phyloP scores from a whole-genome alignment of 306 rosid genomes.

The Acacia crassicarpa region DNA sequence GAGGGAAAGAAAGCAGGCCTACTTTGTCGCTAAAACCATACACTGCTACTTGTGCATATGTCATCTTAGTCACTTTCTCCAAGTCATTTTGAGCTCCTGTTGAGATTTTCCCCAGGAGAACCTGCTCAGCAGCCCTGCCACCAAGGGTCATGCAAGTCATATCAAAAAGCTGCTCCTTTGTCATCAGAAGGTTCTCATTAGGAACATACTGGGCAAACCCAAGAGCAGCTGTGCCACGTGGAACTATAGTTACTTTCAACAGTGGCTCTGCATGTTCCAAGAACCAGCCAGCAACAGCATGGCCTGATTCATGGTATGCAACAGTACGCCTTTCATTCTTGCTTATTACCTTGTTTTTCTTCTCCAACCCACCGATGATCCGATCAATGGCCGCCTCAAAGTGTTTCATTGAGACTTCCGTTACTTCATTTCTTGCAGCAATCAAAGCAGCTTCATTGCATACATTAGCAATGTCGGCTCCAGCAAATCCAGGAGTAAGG shows the following conservation, averaged over 20 bases:
- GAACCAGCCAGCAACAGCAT: conserved; percentile 96
- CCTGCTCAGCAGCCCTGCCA: conserved; percentile 98
- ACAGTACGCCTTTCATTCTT: conserved; percentile 90
- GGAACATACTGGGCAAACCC: conserved; percentile 98
- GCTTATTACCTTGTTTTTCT: conserved; percentile 96
- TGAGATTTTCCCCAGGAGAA: conserved; percentile 78
- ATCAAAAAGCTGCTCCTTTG: conserved; percentile 95
- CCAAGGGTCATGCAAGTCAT: conserved; percentile 97
- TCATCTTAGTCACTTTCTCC: conserved; percentile 96
- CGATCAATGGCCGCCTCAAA: conserved; percentile 93
- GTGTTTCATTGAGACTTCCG: conserved; percentile 69
- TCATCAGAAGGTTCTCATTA: conserved; percentile 87
- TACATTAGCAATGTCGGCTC: conserved; percentile 99
- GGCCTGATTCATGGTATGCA: conserved; percentile 97
- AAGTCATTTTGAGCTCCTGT: conserved; percentile 95
- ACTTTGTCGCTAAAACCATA: conserved; percentile 95
- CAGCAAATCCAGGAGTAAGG: conserved; percentile 98
- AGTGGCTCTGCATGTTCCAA: conserved; percentile 87
- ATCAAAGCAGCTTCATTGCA: conserved; percentile 96
- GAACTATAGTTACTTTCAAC: conserved; percentile 90
- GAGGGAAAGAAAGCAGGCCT: conserved; percentile 93
- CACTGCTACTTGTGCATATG: conserved; percentile 92
- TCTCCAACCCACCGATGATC: conserved; percentile 95
- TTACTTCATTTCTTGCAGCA: conserved; percentile 79
- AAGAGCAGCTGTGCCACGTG: conserved; percentile 96